A percentile compares a stretch with the other conserved stretches of the same genome.
These are phyloP conservation scores for Thelephora ganbajun DNA, from an alignment of 768 basidiomycete species.

Conservation along the genomic window DNA sequence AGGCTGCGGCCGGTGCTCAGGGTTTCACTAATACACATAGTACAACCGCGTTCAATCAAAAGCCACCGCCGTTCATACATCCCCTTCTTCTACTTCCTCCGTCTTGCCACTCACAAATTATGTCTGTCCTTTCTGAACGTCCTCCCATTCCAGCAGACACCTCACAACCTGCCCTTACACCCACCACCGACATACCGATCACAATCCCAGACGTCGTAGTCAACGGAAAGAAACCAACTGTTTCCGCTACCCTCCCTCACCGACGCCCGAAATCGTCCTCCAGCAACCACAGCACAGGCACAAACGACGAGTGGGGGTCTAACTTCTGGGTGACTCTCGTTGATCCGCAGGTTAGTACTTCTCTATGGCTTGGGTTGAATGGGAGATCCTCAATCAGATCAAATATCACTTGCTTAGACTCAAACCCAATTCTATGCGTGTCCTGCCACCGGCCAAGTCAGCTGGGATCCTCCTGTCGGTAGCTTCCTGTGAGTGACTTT, in stretches of 20 bases:
- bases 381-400: slow-evolving; percentile 2
- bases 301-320: slow-evolving; percentile 47
- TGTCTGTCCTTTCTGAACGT: too few species aligned
- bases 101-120: too few species aligned
- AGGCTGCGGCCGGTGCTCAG: too few species aligned
- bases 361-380: not conserved
- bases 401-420: slow-evolving; percentile 16
- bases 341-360: slow-evolving; percentile 66
- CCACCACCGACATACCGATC: too few species aligned
- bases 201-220: slow-evolving; percentile 8
- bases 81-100: too few species aligned
- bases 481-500: slow-evolving; percentile 63
- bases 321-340: slow-evolving; percentile 92
- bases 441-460: slow-evolving; percentile 82
- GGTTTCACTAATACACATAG: too few species aligned
- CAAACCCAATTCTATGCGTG: slow-evolving; percentile 75
- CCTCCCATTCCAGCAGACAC: too few species aligned
- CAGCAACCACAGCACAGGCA: slow-evolving; percentile 1
- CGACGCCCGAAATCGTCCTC: slow-evolving; percentile 4
- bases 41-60: too few species aligned
- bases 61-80: too few species aligned
- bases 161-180: too few species aligned
- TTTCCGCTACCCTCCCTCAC: not conserved
- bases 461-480: slow-evolving; percentile 86
- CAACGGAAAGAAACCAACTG: slow-evolving; percentile 6